Evolutionary conservation across 208 protist species (phyloP).

Genomic region (Jaenimonas drosophilae): DNA sequence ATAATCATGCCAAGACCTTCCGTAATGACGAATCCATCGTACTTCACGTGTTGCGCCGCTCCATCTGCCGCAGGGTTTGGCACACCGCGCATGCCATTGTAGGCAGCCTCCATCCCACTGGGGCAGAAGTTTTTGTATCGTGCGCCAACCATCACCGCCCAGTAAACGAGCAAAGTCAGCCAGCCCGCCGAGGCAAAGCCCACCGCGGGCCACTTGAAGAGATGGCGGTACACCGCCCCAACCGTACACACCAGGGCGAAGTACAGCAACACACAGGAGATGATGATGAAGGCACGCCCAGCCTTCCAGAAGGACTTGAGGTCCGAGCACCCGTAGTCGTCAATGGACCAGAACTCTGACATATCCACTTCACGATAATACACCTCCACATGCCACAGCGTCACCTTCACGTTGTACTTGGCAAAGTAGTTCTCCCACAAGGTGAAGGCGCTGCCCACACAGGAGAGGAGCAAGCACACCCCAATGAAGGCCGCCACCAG

Average conservation of each 20-base stretch:
- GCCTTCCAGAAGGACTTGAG: constrained; percentile 16
- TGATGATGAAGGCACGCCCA: constrained; percentile 29
- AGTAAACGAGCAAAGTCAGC: constrained; percentile 27
- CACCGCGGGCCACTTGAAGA: constrained; percentile 22
- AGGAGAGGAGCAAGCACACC: constrained; percentile 17
- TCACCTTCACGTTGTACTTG: constrained; percentile 19
- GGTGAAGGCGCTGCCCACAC: constrained; percentile 23
- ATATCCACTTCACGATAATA: constrained; percentile 13
- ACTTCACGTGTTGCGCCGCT: constrained; percentile 18
- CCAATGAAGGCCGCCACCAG: constrained; percentile 8
- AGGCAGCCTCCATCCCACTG: constrained; percentile 1
- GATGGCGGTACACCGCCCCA: constrained; percentile 28
- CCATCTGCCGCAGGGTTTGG: constrained; percentile 9
- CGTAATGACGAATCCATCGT: constrained; percentile 25
- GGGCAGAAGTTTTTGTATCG: constrained; percentile 35
- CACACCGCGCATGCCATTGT: not conserved
- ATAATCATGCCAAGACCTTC: constrained; percentile 51
- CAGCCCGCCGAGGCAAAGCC: constrained; percentile 11
- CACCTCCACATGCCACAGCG: constrained; percentile 35
- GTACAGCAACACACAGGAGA: constrained; percentile 25
- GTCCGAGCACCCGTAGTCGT: constrained; percentile 19
- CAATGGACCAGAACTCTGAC: constrained; percentile 20
- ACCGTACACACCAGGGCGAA: constrained; percentile 14
- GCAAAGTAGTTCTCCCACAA: constrained; percentile 33
- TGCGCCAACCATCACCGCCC: constrained; percentile 19